These are phyloP conservation scores for Neonectria magnoliae DNA, from an alignment of 2,329 filamentous ascomycete genomes.

Conservation along the genomic window DNA sequence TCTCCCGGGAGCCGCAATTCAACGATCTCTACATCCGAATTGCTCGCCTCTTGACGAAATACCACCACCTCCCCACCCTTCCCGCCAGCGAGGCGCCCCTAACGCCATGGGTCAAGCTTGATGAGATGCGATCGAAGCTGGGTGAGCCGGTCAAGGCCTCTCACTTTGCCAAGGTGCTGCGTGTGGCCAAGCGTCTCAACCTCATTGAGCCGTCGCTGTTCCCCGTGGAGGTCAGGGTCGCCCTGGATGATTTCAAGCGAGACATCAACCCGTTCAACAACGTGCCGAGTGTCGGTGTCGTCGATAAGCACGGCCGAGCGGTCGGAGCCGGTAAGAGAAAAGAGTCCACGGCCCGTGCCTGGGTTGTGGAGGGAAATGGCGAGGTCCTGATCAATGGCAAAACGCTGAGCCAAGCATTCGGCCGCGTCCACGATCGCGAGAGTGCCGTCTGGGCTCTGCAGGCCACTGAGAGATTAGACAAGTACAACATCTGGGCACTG, in stretches of 20 bases:
- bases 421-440: constrained; percentile 90
- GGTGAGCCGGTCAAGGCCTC: constrained; percentile 79
- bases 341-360: constrained; percentile 84
- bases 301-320: constrained; percentile 83
- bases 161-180: constrained; percentile 81
- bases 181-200: constrained; percentile 82
- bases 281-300: constrained; percentile 66
- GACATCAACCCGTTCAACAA: constrained; percentile 77
- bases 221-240: constrained; percentile 73
- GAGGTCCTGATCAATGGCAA: constrained; percentile 92
- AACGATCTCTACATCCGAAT: constrained; percentile 84
- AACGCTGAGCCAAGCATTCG: constrained; percentile 82
- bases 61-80: constrained; percentile 77
- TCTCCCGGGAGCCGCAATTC: constrained; percentile 85
- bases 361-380: constrained; percentile 91
- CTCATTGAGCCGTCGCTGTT: constrained; percentile 83
- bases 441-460: constrained; percentile 93
- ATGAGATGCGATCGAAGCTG: constrained; percentile 76
- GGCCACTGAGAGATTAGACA: constrained; percentile 83
- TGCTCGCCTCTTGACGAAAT: constrained; percentile 75
- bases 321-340: constrained; percentile 88
- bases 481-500: constrained; percentile 94
- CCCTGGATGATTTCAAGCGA: constrained; percentile 77
- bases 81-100: constrained; percentile 72
- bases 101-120: constrained; percentile 82